Percentiles rank a stretch among this genome's conserved stretches.
Conservation (phyloP, 768 basidiomycete species). For the Suillus discolor region DNA sequence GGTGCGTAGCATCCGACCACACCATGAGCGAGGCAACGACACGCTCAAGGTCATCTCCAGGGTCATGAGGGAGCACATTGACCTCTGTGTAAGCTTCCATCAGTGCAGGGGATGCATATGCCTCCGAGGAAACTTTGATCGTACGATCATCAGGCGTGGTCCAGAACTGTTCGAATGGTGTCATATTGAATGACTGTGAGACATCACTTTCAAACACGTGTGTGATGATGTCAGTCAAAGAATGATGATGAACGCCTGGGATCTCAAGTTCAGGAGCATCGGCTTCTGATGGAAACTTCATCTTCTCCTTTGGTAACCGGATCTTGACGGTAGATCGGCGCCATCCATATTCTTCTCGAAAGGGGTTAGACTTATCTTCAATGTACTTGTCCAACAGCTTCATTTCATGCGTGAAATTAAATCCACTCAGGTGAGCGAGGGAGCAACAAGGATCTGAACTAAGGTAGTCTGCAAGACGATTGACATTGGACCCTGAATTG, state of each 20-base stretch:
- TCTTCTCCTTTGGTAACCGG: no score
- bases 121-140: neutral
- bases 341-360: no score
- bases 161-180: constrained; percentile 9
- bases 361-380: neutral
- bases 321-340: no score
- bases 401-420: constrained; percentile 19
- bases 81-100: constrained; percentile 3
- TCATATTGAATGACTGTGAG: constrained; percentile 9
- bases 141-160: neutral
- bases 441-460: neutral
- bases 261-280: neutral
- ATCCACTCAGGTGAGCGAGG: constrained; percentile 19
- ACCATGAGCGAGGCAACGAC: constrained; percentile 16
- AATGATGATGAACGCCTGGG: neutral
- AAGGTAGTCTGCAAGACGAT: neutral
- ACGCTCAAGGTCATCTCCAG: constrained; percentile 13
- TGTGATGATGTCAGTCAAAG: neutral
- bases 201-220: no score
- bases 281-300: no score
- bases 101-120: constrained; percentile 7
- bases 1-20: neutral
- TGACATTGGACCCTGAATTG: constrained; percentile 14
- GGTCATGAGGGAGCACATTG: constrained; percentile 11
- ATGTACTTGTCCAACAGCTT: constrained; percentile 11